Percentiles rank a stretch among this genome's conserved stretches.
These are phyloP conservation scores for Voacanga thouarsii DNA, from an alignment of 257 asterid species.

Conservation along the genomic window DNA sequence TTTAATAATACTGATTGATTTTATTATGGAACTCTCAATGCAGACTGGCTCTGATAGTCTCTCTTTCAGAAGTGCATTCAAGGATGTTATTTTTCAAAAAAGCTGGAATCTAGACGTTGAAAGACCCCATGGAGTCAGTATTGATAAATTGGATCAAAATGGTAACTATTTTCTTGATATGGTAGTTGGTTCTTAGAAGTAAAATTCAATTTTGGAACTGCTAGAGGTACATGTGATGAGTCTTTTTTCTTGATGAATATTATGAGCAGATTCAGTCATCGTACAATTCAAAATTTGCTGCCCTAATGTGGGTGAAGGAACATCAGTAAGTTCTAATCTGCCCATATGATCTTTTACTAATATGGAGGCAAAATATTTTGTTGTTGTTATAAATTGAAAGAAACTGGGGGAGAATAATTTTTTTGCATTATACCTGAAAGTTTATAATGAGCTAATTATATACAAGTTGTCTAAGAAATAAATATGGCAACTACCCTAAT, in stretches of 20 bases:
- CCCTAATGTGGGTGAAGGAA: conserved; percentile 66
- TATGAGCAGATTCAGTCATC: conserved; percentile 53
- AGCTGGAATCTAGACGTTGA: conserved; percentile 45
- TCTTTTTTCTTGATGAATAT: conserved; percentile 20
- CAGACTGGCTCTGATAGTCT: conserved; percentile 87
- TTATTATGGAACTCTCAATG: conserved; percentile 19
- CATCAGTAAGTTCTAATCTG: conserved; percentile 55
- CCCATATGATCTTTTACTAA: conserved; percentile 1
- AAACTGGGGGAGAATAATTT: no score
- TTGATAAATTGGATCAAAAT: conserved; percentile 35
- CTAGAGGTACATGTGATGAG: conserved; percentile 6
- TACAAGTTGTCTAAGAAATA: no score
- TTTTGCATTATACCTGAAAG: no score
- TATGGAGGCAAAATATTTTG: neutral
- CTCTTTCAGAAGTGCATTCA: conserved; percentile 87
- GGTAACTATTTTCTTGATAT: conserved; percentile 34
- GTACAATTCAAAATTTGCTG: conserved; percentile 86
- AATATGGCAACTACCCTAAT: no score
- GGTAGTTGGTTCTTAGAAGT: conserved; percentile 13
- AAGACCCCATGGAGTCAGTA: conserved; percentile 42
- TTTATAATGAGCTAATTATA: no score
- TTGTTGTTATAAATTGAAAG: neutral
- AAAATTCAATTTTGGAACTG: neutral
- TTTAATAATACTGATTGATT: conserved; percentile 3
- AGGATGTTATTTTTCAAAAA: conserved; percentile 66